phyloP scores from a whole-genome alignment of 306 rosid genomes.

The Inga laurina region DNA sequence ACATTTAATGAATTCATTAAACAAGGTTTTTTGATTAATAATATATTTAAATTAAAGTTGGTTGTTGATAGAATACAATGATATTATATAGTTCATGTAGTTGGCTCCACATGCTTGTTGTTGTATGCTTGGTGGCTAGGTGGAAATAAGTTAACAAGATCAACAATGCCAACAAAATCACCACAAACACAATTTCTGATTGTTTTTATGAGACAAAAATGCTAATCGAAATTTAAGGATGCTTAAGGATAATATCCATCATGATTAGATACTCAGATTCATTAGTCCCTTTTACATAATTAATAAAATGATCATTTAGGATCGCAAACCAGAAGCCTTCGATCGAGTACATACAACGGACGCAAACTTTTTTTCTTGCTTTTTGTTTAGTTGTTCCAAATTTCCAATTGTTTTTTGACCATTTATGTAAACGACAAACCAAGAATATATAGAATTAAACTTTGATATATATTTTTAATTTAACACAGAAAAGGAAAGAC shows the following conservation, averaged over 20 bases:
- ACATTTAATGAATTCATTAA: too few species aligned
- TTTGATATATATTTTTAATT: neutral
- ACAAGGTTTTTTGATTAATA: too few species aligned
- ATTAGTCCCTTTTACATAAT: neutral
- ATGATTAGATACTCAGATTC: neutral
- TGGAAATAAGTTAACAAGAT: neutral
- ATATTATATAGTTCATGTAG: too few species aligned
- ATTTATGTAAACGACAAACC: neutral
- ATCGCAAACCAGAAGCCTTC: neutral
- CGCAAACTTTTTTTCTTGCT: neutral
- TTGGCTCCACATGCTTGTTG: too few species aligned
- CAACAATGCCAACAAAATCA: neutral
- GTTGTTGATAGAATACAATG: too few species aligned
- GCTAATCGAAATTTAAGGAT: neutral
- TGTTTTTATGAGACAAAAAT: neutral
- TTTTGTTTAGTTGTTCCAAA: neutral
- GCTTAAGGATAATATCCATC: neutral
- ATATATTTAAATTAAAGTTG: too few species aligned
- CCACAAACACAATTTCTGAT: neutral
- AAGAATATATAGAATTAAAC: neutral
- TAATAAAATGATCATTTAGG: too few species aligned
- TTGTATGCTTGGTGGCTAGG: neutral
- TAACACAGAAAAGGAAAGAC: neutral
- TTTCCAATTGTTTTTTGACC: neutral
- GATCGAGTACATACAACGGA: too few species aligned